A percentile compares a stretch with the other conserved stretches of the same genome.
phyloP scores from a whole-genome alignment of 2,329 filamentous ascomycete species.

The Penicillium sp. region DNA sequence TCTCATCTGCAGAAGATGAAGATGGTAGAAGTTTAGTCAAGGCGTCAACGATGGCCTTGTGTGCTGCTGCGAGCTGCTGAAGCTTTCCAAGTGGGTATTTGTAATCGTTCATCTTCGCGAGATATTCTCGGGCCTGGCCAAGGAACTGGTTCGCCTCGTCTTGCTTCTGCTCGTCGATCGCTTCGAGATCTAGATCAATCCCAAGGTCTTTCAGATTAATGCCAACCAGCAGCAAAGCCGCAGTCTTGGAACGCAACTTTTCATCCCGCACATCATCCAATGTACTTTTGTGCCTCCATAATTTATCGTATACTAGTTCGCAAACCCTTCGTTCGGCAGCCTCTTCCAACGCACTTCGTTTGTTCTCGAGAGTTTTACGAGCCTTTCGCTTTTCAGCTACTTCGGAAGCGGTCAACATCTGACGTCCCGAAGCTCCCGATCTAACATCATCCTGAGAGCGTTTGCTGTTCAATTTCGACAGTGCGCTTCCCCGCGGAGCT shows the following conservation, averaged over 20 bases:
- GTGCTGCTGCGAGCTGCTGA: conserved; percentile 79
- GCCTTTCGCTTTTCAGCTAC: conserved; percentile 76
- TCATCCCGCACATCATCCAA: conserved; percentile 94
- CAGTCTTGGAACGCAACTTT: conserved; percentile 89
- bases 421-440: conserved; percentile 58
- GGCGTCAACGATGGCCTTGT: conserved; percentile 93
- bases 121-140: conserved; percentile 65
- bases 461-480: conserved; percentile 53
- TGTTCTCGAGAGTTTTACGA: conserved; percentile 73
- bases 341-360: conserved; percentile 77
- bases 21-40: conserved; percentile 65
- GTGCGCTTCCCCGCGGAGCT: conserved; percentile 57
- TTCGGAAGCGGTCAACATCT: conserved; percentile 89
- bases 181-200: conserved; percentile 62
- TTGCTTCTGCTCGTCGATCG: conserved; percentile 58
- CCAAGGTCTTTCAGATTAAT: conserved; percentile 85
- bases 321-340: conserved; percentile 84
- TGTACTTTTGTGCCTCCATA: conserved; percentile 88
- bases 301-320: conserved; percentile 79
- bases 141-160: conserved; percentile 72
- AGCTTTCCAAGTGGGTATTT: conserved; percentile 89
- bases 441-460: conserved; percentile 32
- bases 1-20: conserved; percentile 89
- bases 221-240: conserved; percentile 83
- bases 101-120: conserved; percentile 80